phyloP scores from a whole-genome alignment of 495 filamentous ascomycete genomes.

The Annulohypoxylon moriforme region DNA sequence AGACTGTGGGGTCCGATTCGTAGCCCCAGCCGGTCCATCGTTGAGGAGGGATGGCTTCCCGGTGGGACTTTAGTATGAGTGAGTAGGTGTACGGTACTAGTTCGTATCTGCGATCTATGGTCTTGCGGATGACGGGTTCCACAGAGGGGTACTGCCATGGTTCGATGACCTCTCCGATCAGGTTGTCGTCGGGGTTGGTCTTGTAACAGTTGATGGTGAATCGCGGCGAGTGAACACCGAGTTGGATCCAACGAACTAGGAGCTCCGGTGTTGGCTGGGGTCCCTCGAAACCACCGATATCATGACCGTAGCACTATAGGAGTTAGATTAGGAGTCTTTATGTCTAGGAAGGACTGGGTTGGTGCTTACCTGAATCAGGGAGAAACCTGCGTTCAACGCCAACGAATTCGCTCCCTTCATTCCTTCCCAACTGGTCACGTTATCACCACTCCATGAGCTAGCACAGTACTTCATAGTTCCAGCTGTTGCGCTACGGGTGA shows the following conservation, averaged over 20 bases:
- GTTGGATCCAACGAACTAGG: conserved; percentile 75
- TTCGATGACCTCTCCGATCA: conserved; percentile 74
- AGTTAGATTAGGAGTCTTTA: conserved; percentile 13
- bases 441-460: conserved; percentile 75
- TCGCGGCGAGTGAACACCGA: conserved; percentile 73
- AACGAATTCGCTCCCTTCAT: conserved; percentile 76
- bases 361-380: conserved; percentile 63
- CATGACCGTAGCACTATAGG: conserved; percentile 71
- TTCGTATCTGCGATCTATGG: conserved; percentile 75
- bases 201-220: conserved; percentile 84
- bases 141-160: conserved; percentile 78
- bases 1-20: conserved; percentile 70
- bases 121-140: conserved; percentile 66
- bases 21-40: conserved; percentile 77
- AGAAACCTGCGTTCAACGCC: conserved; percentile 73
- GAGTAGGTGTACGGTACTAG: conserved; percentile 76
- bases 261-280: conserved; percentile 74
- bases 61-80: conserved; percentile 68
- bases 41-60: conserved; percentile 68
- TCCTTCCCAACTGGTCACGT: conserved; percentile 72
- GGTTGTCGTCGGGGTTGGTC: conserved; percentile 68
- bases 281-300: conserved; percentile 79
- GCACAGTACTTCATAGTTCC: conserved; percentile 74
- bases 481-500: conserved; percentile 74
- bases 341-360: not conserved